Percentiles rank a stretch among this genome's conserved stretches.
Evolutionary conservation across 306 rosid species (phyloP).

Genomic region (Pyrus bretschneideri): DNA sequence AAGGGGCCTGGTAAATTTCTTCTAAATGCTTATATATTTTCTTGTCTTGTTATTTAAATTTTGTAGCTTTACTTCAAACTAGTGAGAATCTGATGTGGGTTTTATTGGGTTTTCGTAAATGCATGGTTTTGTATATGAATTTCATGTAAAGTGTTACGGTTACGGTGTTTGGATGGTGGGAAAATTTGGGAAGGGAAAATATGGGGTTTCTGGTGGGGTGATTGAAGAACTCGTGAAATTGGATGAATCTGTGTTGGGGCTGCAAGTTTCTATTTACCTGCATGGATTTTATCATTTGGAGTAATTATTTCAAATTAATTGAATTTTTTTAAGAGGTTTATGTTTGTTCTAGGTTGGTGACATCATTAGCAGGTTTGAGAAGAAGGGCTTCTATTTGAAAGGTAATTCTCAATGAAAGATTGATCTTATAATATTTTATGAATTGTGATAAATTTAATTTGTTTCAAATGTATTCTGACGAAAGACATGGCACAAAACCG

Average conservation of each 20-base stretch:
- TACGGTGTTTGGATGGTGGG: conserved; percentile 6
- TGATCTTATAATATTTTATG: background rate
- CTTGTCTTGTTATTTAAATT: background rate
- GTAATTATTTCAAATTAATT: background rate
- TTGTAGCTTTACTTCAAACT: background rate
- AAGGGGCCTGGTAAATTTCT: conserved; percentile 58
- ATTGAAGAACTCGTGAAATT: background rate
- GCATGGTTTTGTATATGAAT: background rate
- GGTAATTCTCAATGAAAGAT: conserved; percentile 28
- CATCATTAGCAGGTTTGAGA: conserved; percentile 86
- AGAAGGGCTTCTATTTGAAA: conserved; percentile 81
- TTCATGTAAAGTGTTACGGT: background rate
- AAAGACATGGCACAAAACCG: too few relatives aligned
- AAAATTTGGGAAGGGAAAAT: background rate
- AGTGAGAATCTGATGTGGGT: conserved; percentile 2
- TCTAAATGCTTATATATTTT: background rate
- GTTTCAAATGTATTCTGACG: too few relatives aligned
- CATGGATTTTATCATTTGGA: background rate
- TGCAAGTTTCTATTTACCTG: background rate
- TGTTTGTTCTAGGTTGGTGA: conserved; percentile 62
- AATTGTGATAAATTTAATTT: background rate
- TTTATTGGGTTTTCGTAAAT: background rate
- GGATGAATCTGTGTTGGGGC: background rate
- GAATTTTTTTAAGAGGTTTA: background rate
- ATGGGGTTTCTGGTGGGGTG: background rate